phyloP scores from a whole-genome alignment of 306 rosid species.

The Amphicarpaea edgeworthii region DNA sequence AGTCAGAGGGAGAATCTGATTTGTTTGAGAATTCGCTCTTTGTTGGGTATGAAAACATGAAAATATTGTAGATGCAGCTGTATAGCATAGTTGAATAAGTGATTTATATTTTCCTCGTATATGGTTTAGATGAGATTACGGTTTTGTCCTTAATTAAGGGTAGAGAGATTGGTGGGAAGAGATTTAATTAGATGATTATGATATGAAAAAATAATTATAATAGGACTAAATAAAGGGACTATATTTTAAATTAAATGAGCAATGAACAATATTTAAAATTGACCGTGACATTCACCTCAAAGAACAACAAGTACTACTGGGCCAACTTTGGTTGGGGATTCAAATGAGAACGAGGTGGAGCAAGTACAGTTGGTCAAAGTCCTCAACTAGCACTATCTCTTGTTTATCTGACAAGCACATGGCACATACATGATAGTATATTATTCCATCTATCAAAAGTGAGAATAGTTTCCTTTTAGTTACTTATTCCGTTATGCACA shows the following conservation, averaged over 20 bases:
- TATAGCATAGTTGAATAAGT: constrained; percentile 39
- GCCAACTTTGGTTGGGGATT: constrained; percentile 38
- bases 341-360: constrained; percentile 46
- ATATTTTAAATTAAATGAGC: neutral
- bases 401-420: constrained; percentile 50
- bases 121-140: constrained; percentile 23
- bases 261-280: constrained; percentile 20
- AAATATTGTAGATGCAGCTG: constrained; percentile 43
- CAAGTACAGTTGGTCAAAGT: constrained; percentile 44
- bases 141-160: constrained; percentile 26
- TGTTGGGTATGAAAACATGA: constrained; percentile 34
- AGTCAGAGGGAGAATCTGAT: constrained; percentile 40
- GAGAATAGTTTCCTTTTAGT: neutral
- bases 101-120: constrained; percentile 25
- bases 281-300: constrained; percentile 38
- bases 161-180: constrained; percentile 29
- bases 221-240: constrained; percentile 15
- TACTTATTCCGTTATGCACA: neutral
- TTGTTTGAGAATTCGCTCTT: constrained; percentile 28
- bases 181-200: constrained; percentile 33
- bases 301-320: constrained; percentile 39
- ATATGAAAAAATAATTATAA: constrained; percentile 4
- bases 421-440: constrained; percentile 27
- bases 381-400: constrained; percentile 50
- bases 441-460: constrained; percentile 27